These are phyloP conservation scores for Byssothecium circinans DNA, from an alignment of 2,329 filamentous ascomycete genomes.

Conservation along the genomic window DNA sequence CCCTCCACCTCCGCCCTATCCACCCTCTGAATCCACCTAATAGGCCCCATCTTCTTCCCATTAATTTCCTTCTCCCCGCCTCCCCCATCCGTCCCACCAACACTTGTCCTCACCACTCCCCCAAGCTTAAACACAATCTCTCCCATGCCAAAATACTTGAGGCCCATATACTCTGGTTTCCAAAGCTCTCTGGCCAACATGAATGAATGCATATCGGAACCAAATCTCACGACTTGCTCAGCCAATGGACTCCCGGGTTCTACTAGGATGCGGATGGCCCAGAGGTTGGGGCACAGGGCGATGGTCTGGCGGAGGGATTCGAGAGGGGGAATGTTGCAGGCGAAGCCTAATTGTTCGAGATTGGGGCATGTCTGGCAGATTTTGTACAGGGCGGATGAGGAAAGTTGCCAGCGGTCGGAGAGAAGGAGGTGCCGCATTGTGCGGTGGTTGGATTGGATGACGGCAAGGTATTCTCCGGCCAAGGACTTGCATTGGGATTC, in stretches of 20 bases:
- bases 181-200: constrained; percentile 38
- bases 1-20: constrained; percentile 42
- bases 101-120: constrained; percentile 23
- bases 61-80: constrained; percentile 27
- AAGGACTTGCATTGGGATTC: constrained; percentile 39
- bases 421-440: constrained; percentile 60
- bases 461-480: constrained; percentile 53
- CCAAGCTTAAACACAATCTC: constrained; percentile 44
- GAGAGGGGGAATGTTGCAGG: constrained; percentile 57
- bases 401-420: constrained; percentile 58
- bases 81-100: constrained; percentile 2
- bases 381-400: constrained; percentile 51
- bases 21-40: constrained; percentile 35
- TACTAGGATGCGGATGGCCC: constrained; percentile 45
- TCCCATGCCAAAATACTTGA: constrained; percentile 46
- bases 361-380: constrained; percentile 59
- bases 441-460: constrained; percentile 53
- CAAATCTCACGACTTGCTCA: constrained; percentile 29
- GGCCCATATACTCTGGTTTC: constrained; percentile 34
- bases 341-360: constrained; percentile 61
- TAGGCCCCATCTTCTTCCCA: constrained; percentile 29
- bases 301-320: constrained; percentile 41
- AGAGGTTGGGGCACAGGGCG: constrained; percentile 43
- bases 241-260: constrained; percentile 26
- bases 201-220: constrained; percentile 36